Evolutionary conservation across 257 asterid genomes (phyloP).

Genomic region (Lycium ferocissimum): DNA sequence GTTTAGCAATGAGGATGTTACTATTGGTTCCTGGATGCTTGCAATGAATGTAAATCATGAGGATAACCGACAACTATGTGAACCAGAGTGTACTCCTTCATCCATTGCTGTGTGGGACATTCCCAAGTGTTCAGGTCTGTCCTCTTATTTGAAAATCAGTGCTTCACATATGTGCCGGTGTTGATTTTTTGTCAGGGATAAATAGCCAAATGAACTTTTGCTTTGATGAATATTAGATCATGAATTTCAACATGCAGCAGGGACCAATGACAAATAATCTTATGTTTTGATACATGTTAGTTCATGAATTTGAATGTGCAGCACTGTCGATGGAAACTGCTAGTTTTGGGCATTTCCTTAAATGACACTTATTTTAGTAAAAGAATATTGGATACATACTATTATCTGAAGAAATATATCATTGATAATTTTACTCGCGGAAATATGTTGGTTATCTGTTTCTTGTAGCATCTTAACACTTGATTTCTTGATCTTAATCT

Average conservation of each 20-base stretch:
- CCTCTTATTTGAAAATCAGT: constrained; percentile 4
- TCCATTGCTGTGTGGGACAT: constrained; percentile 98
- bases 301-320: constrained; percentile 23
- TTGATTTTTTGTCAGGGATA: not conserved
- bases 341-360: not conserved
- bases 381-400: not conserved
- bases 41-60: constrained; percentile 97
- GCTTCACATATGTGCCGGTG: constrained; percentile 3
- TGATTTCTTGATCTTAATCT: constrained; percentile 13
- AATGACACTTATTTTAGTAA: not conserved
- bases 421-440: not conserved
- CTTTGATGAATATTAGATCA: not conserved
- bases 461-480: constrained; percentile 14
- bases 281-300: not conserved
- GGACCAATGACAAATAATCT: not conserved
- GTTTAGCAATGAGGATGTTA: constrained; percentile 99
- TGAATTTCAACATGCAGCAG: not conserved
- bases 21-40: constrained; percentile 99
- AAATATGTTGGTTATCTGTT: not conserved
- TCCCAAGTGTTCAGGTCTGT: constrained; percentile 96
- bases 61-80: constrained; percentile 70
- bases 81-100: constrained; percentile 65
- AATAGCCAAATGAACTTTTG: not conserved
- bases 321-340: not conserved
- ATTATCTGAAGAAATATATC: not conserved